Conservation (phyloP, 2,329 filamentous ascomycete species). For the Trichoderma sp. region DNA sequence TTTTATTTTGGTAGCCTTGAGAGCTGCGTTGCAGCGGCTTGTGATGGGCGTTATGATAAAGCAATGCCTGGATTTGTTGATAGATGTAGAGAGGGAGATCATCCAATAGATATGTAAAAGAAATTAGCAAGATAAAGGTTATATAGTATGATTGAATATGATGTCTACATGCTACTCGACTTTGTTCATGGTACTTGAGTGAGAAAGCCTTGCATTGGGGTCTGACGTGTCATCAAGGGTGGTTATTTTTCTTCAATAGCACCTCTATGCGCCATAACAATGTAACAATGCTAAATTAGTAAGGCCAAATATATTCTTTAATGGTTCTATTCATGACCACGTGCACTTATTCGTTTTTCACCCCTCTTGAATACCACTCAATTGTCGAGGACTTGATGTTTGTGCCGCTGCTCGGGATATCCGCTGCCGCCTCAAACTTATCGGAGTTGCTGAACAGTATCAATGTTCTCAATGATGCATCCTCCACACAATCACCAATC, state of each 20-base stretch:
- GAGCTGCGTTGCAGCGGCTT: slow-evolving; percentile 27
- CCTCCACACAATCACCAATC: not conserved
- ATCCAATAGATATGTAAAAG: not conserved
- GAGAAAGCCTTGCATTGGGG: not conserved
- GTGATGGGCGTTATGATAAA: not conserved
- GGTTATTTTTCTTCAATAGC: not conserved
- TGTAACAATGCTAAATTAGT: not conserved
- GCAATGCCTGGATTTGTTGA: not conserved
- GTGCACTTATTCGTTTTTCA: not conserved
- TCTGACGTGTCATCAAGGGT: not conserved
- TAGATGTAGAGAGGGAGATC: not conserved
- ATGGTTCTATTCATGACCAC: not conserved
- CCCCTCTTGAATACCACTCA: not conserved
- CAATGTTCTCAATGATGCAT: not conserved
- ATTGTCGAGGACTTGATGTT: not conserved
- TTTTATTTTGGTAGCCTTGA: slow-evolving; percentile 29
- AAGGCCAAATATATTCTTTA: not conserved
- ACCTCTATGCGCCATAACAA: not conserved
- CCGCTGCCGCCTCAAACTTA: not conserved
- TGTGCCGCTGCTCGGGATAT: not conserved
- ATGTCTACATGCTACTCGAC: not conserved
- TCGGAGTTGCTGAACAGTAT: not conserved
- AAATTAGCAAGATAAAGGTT: not conserved
- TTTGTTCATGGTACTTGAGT: not conserved
- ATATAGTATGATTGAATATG: not conserved